phyloP scores from a whole-genome alignment of 208 protist species.

The Novymonas esmeraldas region DNA sequence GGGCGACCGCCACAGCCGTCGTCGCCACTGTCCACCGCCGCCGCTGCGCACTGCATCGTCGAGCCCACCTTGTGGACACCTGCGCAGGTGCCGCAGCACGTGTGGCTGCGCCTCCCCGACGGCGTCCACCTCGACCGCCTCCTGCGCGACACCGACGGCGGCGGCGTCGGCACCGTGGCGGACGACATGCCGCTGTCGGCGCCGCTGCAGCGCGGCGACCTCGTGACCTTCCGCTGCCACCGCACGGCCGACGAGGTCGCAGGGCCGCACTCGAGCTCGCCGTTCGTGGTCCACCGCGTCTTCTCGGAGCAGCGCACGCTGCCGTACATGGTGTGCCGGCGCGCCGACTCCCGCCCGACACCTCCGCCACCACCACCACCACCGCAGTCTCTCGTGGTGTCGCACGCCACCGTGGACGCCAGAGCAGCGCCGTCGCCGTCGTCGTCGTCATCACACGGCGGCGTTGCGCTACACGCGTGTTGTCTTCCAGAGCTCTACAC shows the following conservation, averaged over 20 bases:
- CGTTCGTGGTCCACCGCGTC: constrained; percentile 31
- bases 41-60: not conserved
- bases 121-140: constrained; percentile 35
- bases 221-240: constrained; percentile 41
- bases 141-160: constrained; percentile 32
- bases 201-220: constrained; percentile 52
- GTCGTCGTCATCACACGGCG: not conserved
- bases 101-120: constrained; percentile 50
- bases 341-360: not conserved
- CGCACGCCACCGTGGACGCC: not conserved
- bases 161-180: constrained; percentile 44
- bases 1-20: not conserved
- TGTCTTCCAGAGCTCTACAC: constrained; percentile 18
- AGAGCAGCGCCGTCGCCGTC: not conserved
- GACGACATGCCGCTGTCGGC: constrained; percentile 43
- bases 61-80: constrained; percentile 25
- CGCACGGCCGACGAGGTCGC: not conserved
- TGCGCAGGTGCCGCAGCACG: constrained; percentile 17
- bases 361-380: not conserved
- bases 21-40: not conserved
- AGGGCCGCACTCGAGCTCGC: not conserved
- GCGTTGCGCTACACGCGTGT: constrained; percentile 20
- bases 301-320: constrained; percentile 26
- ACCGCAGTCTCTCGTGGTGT: constrained; percentile 15
- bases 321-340: constrained; percentile 16